Evolutionary conservation across 352 stramenopile genomes (phyloP).

Genomic region (Phytophthora quininea): DNA sequence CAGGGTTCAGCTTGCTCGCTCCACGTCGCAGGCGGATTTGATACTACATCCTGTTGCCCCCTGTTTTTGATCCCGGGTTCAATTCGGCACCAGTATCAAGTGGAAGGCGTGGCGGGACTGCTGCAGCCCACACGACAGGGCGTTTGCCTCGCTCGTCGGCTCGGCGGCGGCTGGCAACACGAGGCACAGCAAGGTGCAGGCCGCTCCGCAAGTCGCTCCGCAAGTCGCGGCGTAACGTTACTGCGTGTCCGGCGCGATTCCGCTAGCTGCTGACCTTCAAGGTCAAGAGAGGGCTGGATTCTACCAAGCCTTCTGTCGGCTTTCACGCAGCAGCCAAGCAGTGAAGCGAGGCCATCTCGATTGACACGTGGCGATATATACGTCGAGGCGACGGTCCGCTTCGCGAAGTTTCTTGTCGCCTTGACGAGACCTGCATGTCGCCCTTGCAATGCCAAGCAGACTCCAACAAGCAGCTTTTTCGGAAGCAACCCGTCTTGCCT

Average conservation of each 20-base stretch:
- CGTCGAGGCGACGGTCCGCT: neutral
- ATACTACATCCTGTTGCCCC: slow-evolving; percentile 1
- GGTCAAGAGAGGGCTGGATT: neutral
- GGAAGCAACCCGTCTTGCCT: neutral
- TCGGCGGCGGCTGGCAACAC: no score
- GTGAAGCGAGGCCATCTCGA: neutral
- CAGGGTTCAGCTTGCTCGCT: neutral
- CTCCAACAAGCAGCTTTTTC: neutral
- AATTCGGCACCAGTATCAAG: slow-evolving; percentile 3
- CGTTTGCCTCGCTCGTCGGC: no score
- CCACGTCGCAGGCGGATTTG: neutral
- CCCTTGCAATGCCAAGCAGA: neutral
- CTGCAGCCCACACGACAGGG: no score
- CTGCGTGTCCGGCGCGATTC: no score
- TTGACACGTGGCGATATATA: neutral
- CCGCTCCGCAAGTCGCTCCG: no score
- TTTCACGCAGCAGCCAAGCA: no score
- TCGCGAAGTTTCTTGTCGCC: neutral
- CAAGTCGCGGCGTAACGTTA: no score
- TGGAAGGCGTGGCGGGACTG: neutral
- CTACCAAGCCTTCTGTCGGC: no score
- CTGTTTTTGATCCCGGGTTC: neutral
- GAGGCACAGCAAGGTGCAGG: no score
- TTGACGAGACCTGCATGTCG: neutral
- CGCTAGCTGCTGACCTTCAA: no score